Base-by-base conservation (phyloP, 352 stramenopile genomes). In the Globisporangium rhizosaccharum region DNA sequence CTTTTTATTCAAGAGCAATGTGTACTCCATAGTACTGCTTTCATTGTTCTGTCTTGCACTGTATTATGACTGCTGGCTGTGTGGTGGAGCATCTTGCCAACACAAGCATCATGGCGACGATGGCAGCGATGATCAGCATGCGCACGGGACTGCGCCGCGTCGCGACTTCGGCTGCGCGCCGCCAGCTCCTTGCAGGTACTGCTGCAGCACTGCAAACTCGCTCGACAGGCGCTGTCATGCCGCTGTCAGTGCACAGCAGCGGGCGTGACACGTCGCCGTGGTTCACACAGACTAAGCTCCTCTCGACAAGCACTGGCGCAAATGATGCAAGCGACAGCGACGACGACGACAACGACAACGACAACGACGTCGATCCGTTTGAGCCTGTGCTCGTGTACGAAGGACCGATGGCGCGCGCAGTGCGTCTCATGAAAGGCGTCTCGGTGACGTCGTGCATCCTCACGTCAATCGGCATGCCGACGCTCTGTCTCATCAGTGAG, bases 401-500 rank as follows among this genome's bases (percentile, higher is more conserved):
- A 54, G 83, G 69, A 6, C 83, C 83, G 8, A 90, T 93, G 76
- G 67, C 75, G 8, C 81, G 81, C 51, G 79, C 81, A 20, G 85
- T 94, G 50, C 83, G 81, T 12, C 70, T 92, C 33, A 94, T 92
- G 82, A 94, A 94, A 68, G 81, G 77, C n/a, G 81, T 94, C 42
- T 94, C 85, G 5, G 62, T 94, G 23, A 94, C 82, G 11, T 92
- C 82, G 26, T 94, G 85, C 63, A 70, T 76, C 26, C 75, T 94
- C 66, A 94, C 85, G 61, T 83, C 75, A 10, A 64, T 91, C 30
- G 85, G 85, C 14, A 94, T 94, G 85, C 85, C 85, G 11, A 71
- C 81, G 45, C 66, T 90, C 20, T 92, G 81, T 57, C 53, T 82
- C n/a, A 53, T 92, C 25, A 92, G 80, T 63, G 66, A 85, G 58